Evolutionary conservation across 352 stramenopile species (phyloP).

Genomic region (Phytophthora constricta): DNA sequence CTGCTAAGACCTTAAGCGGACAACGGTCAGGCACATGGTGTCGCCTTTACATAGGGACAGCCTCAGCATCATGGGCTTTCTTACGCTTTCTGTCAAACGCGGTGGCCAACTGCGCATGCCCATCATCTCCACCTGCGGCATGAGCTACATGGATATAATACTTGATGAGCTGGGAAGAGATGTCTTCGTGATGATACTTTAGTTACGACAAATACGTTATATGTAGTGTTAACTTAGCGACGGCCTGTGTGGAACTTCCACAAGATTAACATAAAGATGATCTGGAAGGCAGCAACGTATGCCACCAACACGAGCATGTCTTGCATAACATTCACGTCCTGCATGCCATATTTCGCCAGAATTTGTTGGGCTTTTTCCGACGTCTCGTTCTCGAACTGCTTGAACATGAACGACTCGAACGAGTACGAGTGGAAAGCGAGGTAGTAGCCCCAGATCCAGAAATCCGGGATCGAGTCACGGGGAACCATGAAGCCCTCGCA

Average conservation of each 20-base stretch:
- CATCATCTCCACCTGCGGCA: not conserved
- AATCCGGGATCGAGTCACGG: slow-evolving; percentile 56
- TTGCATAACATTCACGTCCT: slow-evolving; percentile 48
- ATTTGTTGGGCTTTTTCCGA: slow-evolving; percentile 18
- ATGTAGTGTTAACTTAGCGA: slow-evolving; percentile 43
- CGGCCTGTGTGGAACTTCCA: slow-evolving; percentile 4
- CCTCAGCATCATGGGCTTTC: not conserved
- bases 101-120: not conserved
- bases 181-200: slow-evolving; percentile 30
- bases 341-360: slow-evolving; percentile 46
- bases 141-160: slow-evolving; percentile 52
- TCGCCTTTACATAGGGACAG: slow-evolving; percentile 3
- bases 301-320: slow-evolving; percentile 49
- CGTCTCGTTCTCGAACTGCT: slow-evolving; percentile 61
- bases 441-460: slow-evolving; percentile 88
- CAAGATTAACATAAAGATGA: slow-evolving; percentile 30
- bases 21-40: not conserved
- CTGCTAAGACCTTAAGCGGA: not conserved
- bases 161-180: slow-evolving; percentile 37
- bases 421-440: slow-evolving; percentile 84
- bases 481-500: slow-evolving; percentile 84
- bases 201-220: not conserved
- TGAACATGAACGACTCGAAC: slow-evolving; percentile 82
- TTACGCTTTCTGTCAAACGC: not conserved
- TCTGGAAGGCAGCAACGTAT: slow-evolving; percentile 43